Evolutionary conservation across 2,329 filamentous ascomycete species (phyloP).

Genomic region (Fusarium dimerum): DNA sequence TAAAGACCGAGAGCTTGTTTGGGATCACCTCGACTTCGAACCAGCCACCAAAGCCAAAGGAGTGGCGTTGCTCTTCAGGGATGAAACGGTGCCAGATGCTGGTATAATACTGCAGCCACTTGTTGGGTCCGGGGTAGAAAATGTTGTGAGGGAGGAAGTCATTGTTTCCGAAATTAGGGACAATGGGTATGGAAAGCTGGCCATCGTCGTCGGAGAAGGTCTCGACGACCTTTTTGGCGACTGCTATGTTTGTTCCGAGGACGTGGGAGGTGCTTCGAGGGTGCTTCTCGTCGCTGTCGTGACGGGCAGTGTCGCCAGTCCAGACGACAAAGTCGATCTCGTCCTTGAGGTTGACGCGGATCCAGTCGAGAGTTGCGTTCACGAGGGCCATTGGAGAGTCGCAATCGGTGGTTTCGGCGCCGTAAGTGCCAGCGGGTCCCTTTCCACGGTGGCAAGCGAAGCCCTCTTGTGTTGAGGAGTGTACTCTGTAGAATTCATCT

Average conservation of each 20-base stretch:
- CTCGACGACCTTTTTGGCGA: constrained; percentile 75
- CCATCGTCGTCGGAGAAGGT: constrained; percentile 66
- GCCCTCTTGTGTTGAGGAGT: constrained; percentile 68
- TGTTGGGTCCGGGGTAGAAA: constrained; percentile 80
- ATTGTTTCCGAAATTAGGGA: constrained; percentile 95
- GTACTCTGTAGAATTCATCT: constrained; percentile 81
- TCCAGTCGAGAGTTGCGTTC: constrained; percentile 89
- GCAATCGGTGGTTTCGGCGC: constrained; percentile 84
- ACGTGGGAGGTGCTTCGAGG: constrained; percentile 78
- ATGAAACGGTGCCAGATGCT: constrained; percentile 86
- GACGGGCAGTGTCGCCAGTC: constrained; percentile 88
- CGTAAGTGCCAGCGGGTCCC: constrained; percentile 78
- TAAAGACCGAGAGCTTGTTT: constrained; percentile 81
- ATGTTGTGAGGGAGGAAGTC: constrained; percentile 98
- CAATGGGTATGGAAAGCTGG: constrained; percentile 69
- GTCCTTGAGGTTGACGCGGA: constrained; percentile 74
- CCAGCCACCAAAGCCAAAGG: constrained; percentile 91
- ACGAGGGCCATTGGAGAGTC: constrained; percentile 80
- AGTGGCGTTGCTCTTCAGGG: constrained; percentile 86
- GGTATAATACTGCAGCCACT: constrained; percentile 76
- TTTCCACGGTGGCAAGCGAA: constrained; percentile 77
- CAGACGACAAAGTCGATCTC: constrained; percentile 87
- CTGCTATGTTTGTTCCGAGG: constrained; percentile 71
- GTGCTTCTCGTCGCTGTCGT: constrained; percentile 81
- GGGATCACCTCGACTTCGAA: constrained; percentile 93